Evolutionary conservation across 768 basidiomycete genomes (phyloP), one percentile per base, ranked within the genome.

Genomic region (Suillus decipiens): DNA sequence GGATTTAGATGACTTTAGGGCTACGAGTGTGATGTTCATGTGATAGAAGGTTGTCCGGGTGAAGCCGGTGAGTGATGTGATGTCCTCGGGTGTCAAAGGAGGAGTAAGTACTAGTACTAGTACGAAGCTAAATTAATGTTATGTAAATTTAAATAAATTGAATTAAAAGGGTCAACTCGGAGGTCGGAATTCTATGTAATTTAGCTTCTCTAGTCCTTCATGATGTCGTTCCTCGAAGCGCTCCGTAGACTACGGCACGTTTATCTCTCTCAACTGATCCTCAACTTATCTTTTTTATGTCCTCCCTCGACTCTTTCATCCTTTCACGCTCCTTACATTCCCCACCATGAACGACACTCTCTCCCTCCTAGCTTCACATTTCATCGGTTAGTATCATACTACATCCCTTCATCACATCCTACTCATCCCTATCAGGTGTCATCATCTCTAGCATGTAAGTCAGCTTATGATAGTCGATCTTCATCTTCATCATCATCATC

Each of bases 141-240:
- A 28, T 28, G 28, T 28, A 28, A 28, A 28, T 28, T 28, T 28
- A 28, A 2, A 3, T 28, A 28, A 28, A 28, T 28, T 3, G 28
- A 28, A 28, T 28, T 28, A n/a, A n/a, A n/a, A n/a, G n/a, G 28
- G 3, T 28, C 28, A 28, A 28, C 28, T 28, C 28, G 36, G 22
- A 50, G 14, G 48, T 51, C n/a, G 54, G 34, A 37, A 22, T 57
- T 57, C 56, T 28, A 41, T 57, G 37, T 39, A 61, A 61, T 57
- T 61, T 54, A 61, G 8, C 51, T 57, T 61, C 51, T 59, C 51
- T 61, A 17, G 75, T 73, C 74, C 65, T 74, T 72, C 63, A 71
- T 74, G 74, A 71, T 74, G 74, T 63, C 72, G 37, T 56, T 39
- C 61, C 61, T 67, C 68, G 72, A 73, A 72, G 74, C 67, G 61